phyloP scores from a whole-genome alignment of 352 stramenopile species.

The Phytophthora cajani region DNA sequence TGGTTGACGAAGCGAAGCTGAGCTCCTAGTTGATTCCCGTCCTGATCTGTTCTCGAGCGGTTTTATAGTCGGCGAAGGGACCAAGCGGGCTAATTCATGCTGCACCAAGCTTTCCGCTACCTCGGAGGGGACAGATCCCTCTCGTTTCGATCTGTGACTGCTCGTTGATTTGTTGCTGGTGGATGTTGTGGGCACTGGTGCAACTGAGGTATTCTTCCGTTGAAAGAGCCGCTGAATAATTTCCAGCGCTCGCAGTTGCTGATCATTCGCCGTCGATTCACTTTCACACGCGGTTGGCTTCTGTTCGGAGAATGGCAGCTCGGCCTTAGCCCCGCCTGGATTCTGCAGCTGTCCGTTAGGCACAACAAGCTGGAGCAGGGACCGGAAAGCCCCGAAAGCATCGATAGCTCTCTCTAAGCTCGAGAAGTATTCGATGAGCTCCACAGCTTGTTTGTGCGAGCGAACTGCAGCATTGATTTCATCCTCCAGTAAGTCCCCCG shows the following conservation, averaged over 20 bases:
- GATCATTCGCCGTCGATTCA: slow-evolving; percentile 7
- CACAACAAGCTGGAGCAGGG: slow-evolving; percentile 61
- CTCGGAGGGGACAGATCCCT: slow-evolving; percentile 7
- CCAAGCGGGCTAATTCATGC: slow-evolving; percentile 2
- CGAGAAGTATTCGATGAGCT: slow-evolving; percentile 38
- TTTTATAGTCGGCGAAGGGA: slow-evolving; percentile 17
- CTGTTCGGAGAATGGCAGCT: not conserved
- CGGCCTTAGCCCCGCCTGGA: slow-evolving; percentile 11
- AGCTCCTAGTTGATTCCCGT: slow-evolving; percentile 1
- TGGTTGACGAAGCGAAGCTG: not conserved
- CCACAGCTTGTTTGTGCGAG: slow-evolving; percentile 31
- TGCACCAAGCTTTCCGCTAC: slow-evolving; percentile 16
- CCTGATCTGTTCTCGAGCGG: slow-evolving; percentile 8
- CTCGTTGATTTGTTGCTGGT: slow-evolving; percentile 1
- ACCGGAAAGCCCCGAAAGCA: slow-evolving; percentile 43
- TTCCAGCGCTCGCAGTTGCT: slow-evolving; percentile 17
- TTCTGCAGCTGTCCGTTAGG: slow-evolving; percentile 53
- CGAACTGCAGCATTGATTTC: slow-evolving; percentile 7
- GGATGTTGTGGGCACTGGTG: not conserved
- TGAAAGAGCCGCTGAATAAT: slow-evolving; percentile 28
- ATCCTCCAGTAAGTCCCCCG: not conserved
- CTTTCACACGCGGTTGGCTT: slow-evolving; percentile 1
- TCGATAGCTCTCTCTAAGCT: slow-evolving; percentile 38
- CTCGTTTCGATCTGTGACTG: slow-evolving; percentile 14
- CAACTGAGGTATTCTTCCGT: slow-evolving; percentile 15